Conservation (phyloP, 441 rosid species). For the Gossypium schwendimanii region DNA sequence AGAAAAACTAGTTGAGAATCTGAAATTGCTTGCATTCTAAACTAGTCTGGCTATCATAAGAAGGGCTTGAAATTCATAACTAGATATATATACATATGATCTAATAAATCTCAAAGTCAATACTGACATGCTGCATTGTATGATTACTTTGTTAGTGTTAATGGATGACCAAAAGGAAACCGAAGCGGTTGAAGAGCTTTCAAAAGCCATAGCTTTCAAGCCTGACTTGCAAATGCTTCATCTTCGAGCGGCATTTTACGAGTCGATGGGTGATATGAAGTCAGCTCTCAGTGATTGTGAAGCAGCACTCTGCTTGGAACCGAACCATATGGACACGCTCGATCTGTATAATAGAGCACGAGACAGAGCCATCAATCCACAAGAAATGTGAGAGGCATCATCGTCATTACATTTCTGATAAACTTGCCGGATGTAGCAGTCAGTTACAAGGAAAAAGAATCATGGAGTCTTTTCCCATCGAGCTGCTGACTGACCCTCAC, state of each 20-base stretch:
- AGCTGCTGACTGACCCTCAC: background rate
- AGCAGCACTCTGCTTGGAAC: constrained; percentile 73
- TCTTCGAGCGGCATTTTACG: constrained; percentile 70
- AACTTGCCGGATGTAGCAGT: background rate
- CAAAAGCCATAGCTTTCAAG: constrained; percentile 59
- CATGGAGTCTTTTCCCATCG: background rate
- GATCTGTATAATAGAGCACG: constrained; percentile 43
- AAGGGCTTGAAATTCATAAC: background rate
- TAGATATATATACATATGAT: background rate
- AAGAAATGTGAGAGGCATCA: constrained; percentile 22
- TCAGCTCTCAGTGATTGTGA: constrained; percentile 53
- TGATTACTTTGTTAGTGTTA: constrained; percentile 29
- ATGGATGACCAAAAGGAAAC: constrained; percentile 72
- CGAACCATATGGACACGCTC: constrained; percentile 45
- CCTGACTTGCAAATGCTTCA: constrained; percentile 66
- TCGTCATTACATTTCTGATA: background rate
- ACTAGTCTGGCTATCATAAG: background rate
- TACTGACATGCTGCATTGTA: constrained; percentile 16
- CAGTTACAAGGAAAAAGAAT: background rate
- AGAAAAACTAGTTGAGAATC: background rate
- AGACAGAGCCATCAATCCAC: constrained; percentile 29
- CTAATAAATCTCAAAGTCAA: background rate
- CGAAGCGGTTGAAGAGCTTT: constrained; percentile 57
- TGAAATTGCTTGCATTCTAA: too few species aligned
- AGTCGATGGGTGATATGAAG: constrained; percentile 48